A percentile compares a stretch with the other conserved stretches of the same genome.
phyloP scores from a whole-genome alignment of 2,329 filamentous ascomycete species.

The Fusarium fracticaudum region DNA sequence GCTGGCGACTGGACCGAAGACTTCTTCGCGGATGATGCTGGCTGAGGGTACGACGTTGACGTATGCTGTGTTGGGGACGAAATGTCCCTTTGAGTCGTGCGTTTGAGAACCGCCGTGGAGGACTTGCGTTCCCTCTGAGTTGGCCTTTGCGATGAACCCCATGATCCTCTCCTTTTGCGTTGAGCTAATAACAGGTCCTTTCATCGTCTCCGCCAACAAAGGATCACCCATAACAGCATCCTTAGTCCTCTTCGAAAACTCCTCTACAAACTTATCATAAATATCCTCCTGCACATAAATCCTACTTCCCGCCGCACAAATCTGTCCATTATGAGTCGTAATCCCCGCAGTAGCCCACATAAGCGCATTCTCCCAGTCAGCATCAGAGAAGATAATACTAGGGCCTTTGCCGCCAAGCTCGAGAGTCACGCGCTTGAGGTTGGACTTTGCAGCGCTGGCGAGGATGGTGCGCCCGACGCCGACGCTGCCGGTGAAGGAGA shows the following conservation, averaged over 20 bases:
- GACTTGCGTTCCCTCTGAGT: constrained; percentile 24
- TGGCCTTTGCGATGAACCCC: constrained; percentile 45
- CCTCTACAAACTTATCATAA: constrained; percentile 52
- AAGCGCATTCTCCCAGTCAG: constrained; percentile 69
- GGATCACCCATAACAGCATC: constrained; percentile 38
- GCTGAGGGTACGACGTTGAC: constrained; percentile 29
- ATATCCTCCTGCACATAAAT: constrained; percentile 66
- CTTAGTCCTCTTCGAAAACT: constrained; percentile 6
- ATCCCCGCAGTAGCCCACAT: constrained; percentile 55
- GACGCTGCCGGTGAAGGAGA: constrained; percentile 79
- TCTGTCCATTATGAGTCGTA: constrained; percentile 65
- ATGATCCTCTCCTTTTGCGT: constrained; percentile 66
- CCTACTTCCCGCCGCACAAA: constrained; percentile 68
- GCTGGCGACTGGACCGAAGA: constrained; percentile 25
- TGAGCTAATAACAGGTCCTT: constrained; percentile 61
- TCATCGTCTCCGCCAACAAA: constrained; percentile 45
- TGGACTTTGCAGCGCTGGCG: constrained; percentile 76
- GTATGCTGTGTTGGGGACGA: constrained; percentile 46
- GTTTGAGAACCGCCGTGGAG: constrained; percentile 21
- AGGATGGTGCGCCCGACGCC: constrained; percentile 73
- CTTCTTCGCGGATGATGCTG: constrained; percentile 24
- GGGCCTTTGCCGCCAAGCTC: constrained; percentile 77
- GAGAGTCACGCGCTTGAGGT: constrained; percentile 80
- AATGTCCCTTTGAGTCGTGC: constrained; percentile 37
- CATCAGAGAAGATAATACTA: constrained; percentile 67